These are phyloP conservation scores for Saccharomycopsis malanga DNA, from an alignment of 805 yeast species.

Conservation along the genomic window DNA sequence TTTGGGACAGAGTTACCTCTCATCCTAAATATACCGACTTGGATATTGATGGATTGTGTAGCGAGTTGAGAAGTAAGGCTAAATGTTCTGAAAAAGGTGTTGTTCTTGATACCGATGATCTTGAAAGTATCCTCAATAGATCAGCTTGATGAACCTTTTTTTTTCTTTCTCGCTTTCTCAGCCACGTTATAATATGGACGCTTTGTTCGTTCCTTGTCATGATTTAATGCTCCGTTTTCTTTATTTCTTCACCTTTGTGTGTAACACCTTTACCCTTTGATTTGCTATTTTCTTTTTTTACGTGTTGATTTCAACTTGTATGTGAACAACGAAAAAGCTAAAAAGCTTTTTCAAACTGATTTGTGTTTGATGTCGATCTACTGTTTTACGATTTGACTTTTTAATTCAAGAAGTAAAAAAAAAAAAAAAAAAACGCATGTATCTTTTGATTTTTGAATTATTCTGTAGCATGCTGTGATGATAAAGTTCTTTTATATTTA, in stretches of 20 bases:
- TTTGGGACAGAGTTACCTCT: conserved; percentile 92
- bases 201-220: background rate
- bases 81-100: conserved; percentile 93
- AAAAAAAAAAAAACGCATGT: too few species aligned
- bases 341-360: too few species aligned
- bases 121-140: conserved; percentile 38
- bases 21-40: conserved; percentile 92
- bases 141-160: background rate
- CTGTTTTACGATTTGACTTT: too few species aligned
- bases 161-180: background rate
- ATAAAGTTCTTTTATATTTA: too few species aligned
- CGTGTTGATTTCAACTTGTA: background rate
- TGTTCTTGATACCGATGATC: conserved; percentile 75
- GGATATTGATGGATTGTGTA: conserved; percentile 90
- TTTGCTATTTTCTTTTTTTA: background rate
- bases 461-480: too few species aligned
- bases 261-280: background rate
- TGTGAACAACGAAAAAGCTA: too few species aligned
- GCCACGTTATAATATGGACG: too few species aligned
- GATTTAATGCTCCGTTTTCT: background rate
- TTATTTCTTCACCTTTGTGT: background rate
- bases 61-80: conserved; percentile 84
- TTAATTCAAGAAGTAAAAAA: too few species aligned
- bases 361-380: too few species aligned
- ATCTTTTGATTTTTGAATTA: too few species aligned